Conservation (phyloP, 345 rosid genomes). For the Laguncularia racemosa region DNA sequence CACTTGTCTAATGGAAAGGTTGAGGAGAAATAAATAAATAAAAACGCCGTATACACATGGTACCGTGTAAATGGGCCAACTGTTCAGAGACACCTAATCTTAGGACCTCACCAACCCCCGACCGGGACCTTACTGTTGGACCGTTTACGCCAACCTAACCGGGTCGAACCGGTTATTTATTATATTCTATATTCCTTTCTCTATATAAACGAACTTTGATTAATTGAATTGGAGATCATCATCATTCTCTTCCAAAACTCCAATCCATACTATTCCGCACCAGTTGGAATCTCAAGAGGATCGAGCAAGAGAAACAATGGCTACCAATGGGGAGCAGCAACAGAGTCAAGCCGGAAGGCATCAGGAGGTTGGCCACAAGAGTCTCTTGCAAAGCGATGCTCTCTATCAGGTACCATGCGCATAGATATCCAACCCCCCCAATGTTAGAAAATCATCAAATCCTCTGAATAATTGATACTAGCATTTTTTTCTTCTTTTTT, state of each 20-base stretch:
- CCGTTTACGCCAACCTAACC: conserved; percentile 14
- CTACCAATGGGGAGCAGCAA: conserved; percentile 45
- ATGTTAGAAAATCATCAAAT: not conserved
- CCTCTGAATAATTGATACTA: not conserved
- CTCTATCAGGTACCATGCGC: conserved; percentile 70
- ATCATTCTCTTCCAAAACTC: not conserved
- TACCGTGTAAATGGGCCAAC: no score
- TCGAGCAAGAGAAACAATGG: conserved; percentile 20
- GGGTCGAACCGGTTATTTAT: conserved; percentile 19
- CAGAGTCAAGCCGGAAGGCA: conserved; percentile 54
- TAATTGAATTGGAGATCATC: not conserved
- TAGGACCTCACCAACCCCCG: conserved; percentile 27
- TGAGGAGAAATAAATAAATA: no score
- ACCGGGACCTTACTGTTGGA: conserved; percentile 13
- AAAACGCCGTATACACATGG: no score
- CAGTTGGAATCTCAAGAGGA: no score
- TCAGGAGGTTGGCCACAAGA: conserved; percentile 95
- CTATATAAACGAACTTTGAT: not conserved
- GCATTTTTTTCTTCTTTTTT: not conserved
- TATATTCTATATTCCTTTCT: not conserved
- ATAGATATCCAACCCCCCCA: no score
- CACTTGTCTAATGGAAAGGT: no score
- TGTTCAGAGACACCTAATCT: no score
- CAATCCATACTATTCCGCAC: no score
- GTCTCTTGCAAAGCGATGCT: conserved; percentile 86